Evolutionary conservation across 805 yeast species (phyloP), one percentile per base, ranked within the genome.

Genomic region (Teunomyces funiuensis): DNA sequence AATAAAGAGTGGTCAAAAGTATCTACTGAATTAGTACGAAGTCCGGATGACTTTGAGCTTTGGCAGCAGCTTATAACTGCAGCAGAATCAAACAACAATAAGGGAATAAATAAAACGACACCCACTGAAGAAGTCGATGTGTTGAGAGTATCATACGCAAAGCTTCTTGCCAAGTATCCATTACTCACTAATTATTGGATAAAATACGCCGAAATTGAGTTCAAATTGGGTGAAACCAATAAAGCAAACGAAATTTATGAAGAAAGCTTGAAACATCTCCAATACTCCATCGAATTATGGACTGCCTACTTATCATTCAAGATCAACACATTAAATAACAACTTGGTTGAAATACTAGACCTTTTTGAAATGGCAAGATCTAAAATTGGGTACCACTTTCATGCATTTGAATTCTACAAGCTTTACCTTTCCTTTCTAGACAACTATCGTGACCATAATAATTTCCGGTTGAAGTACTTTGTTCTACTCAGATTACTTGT

Each of bases 141-240:
- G 7, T 52, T 79, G 26, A 51, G 73, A 33, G 44, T 59, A 3
- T 54, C 76, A 2, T 77, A 71, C 47, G 65, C 64, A 33, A 65
- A 71, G 28, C 53, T 80, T 10, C 60, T 81, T 11, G 55, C 56
- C 1, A 65, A 68, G 36, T 80, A 60, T 49, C 86, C 87, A 0
- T 54, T 62, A 4, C 57, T 74, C 22, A 78, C 73, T 46, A 76
- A 74, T 33, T 77, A 77, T 50, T 82, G 86, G 86, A 59, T 77
- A n/a, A 65, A 72, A 28, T 79, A 63, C 53, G 83, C 84, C 0
- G 52, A 58, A 3, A 62, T 73, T 68, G 74, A 72, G 47, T 74
- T 69, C 47, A 60, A 57, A 23, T 53, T 77, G 22, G 80, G 79
- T 1, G 52, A 66, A 37, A 65, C 77, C 1, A 60, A 58, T 0